Base-by-base conservation (phyloP, 2,329 filamentous ascomycete genomes). In the Nigrograna mackinnonii region DNA sequence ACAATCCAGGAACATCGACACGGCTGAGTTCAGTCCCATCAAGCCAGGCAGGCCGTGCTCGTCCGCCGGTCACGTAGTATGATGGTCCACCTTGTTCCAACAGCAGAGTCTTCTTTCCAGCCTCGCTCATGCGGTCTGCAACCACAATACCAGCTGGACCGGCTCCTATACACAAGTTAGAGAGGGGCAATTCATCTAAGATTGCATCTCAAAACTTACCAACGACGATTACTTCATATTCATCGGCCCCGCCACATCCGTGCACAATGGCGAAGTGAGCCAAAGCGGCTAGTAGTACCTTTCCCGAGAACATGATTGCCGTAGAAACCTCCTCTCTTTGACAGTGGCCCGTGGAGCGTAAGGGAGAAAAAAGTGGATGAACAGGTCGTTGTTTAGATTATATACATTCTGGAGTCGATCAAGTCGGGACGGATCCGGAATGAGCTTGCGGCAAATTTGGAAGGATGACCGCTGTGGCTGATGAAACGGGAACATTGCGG, bases 91-190 rank as follows among this genome's bases (percentile, higher is more conserved):
- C 78, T 43, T 76, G 66, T 53, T 80, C 78, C 4, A 80, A 66
- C 0, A 81, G 65, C 19, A 80, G 67, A 0, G 77, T 79, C 50
- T 72, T 74, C 48, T 77, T 73, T 21, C 77, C 76, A 9, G 73
- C 72, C 48, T 78, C 76, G 39, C 76, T 77, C 60, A 80, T 64
- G 37, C 74, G 63, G 39, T 77, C 74, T 21, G 77, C 75, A 22
- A 76, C 71, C 21, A 79, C 75, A 39, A 80, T 77, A 5, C 78
- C 77, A 6, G 76, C 76, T 6, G 77, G 74, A 21, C 77, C 78
- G 24, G 75, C 73, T n/a, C 58, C 57, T 58, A 17, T 14, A 37
- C 16, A 19, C n/a, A n/a, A n/a, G n/a, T n/a, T n/a, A n/a, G n/a
- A n/a, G n/a, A n/a, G n/a, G n/a, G n/a, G n/a, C n/a, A n/a, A n/a